Conservation (phyloP, 2,329 filamentous ascomycete species). For the Sporothrix schenckii region DNA sequence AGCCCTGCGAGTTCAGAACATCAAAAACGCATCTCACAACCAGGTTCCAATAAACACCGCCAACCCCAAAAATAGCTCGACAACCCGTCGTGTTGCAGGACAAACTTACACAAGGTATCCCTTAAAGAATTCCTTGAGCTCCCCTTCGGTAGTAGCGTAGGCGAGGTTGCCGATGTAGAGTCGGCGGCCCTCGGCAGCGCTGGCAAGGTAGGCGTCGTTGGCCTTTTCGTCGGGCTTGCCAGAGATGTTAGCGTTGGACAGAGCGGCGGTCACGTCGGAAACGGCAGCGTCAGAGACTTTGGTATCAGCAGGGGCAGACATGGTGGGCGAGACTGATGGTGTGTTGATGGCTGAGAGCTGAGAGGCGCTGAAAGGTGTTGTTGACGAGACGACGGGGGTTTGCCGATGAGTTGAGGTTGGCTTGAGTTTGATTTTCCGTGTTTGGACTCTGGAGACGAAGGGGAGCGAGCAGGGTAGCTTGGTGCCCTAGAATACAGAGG, state of each 20-base stretch:
- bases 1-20: neutral
- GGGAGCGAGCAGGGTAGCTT: constrained; percentile 78
- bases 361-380: neutral
- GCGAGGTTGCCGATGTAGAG: constrained; percentile 99
- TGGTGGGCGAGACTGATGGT: constrained; percentile 54
- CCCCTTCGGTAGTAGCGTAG: constrained; percentile 99
- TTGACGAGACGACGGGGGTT: constrained; percentile 46
- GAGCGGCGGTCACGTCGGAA: constrained; percentile 75
- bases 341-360: constrained; percentile 29
- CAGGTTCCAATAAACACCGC: neutral
- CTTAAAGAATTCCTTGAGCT: constrained; percentile 99
- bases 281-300: constrained; percentile 63
- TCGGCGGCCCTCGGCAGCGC: constrained; percentile 97
- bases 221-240: constrained; percentile 60
- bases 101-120: constrained; percentile 93
- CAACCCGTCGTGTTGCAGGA: neutral
- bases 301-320: constrained; percentile 79
- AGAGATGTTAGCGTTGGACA: constrained; percentile 73
- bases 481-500: constrained; percentile 73
- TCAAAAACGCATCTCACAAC: neutral
- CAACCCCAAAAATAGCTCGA: neutral
- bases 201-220: constrained; percentile 91
- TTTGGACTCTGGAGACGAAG: constrained; percentile 74
- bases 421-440: constrained; percentile 36
- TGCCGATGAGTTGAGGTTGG: constrained; percentile 38